Conservation (phyloP, 2,329 filamentous ascomycete genomes). For the Rhinocladiella mackenziei region DNA sequence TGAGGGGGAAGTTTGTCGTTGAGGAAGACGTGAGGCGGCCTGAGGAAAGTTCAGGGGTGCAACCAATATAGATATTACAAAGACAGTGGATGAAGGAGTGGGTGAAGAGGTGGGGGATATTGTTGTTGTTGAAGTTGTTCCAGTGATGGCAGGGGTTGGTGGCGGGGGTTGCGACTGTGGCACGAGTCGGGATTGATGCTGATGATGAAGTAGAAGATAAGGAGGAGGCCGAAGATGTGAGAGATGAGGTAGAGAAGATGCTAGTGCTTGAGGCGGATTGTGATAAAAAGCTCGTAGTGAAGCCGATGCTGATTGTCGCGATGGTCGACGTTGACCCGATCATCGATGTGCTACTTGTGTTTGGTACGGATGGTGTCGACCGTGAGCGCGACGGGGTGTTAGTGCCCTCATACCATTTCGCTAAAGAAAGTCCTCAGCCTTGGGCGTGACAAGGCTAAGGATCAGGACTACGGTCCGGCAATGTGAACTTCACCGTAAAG, state of each 20-base stretch:
- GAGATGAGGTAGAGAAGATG: too few relatives aligned
- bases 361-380: background rate
- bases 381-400: too few relatives aligned
- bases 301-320: background rate
- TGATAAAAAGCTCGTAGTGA: constrained; percentile 1
- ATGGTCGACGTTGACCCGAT: background rate
- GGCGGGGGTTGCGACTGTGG: too few relatives aligned
- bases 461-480: too few relatives aligned
- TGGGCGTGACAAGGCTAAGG: too few relatives aligned
- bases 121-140: background rate
- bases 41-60: constrained; percentile 19
- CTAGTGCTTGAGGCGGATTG: background rate
- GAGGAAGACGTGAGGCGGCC: constrained; percentile 42
- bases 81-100: constrained; percentile 1
- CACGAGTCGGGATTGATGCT: background rate
- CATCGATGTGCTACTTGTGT: background rate
- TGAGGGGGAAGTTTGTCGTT: constrained; percentile 47
- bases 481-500: too few relatives aligned
- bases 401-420: too few relatives aligned
- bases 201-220: background rate
- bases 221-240: background rate
- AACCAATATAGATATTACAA: constrained; percentile 17
- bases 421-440: too few relatives aligned
- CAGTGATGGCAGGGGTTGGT: too few relatives aligned
- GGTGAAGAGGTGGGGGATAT: background rate